Evolutionary conservation across 2,329 filamentous ascomycete genomes (phyloP), one percentile per base, ranked within the genome.

Genomic region (Xylaria sp.): DNA sequence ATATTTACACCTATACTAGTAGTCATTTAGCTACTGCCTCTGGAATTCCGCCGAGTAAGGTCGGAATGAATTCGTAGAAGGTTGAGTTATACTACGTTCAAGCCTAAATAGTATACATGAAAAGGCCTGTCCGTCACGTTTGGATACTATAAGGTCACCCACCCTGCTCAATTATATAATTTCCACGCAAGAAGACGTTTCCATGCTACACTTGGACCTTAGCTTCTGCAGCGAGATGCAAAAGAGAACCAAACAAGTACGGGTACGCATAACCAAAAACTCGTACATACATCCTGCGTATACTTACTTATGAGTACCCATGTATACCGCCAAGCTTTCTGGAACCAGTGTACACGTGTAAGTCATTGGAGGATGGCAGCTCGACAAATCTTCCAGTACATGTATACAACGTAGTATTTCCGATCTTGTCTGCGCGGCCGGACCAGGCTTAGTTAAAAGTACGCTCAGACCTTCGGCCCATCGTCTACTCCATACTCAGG

Each of bases 391-490:
- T 22, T 15, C n/a, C n/a, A n/a, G n/a, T n/a, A n/a, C n/a, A n/a
- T n/a, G n/a, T n/a, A n/a, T n/a, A n/a, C n/a, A n/a, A n/a, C n/a
- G n/a, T n/a, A n/a, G n/a, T n/a, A n/a, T n/a, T n/a, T n/a, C n/a
- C n/a, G 11, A 13, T 25, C 17, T 25, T 22, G 9, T 62, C 9
- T 22, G 33, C 39, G 22, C 36, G 50, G 53, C 42, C 20, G 15
- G 25, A 56, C 45, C 25, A 44, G 51, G 36, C 27, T 29, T 36
- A 45, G 33, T n/a, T n/a, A 11, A n/a, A 29, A 25, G 27, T 22
- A 44, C 45, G 36, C 61, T 59, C 61, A 64, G 54, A 20, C 47
- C 38, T 25, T 39, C 31, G 17, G 31, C 20, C 44, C 17, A 31
- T 20, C 38, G n/a, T 31, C 20, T 7, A 11, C 25, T 4, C 11